Percentiles rank a stretch among this genome's conserved stretches.
Conservation (phyloP, 1,284 basidiomycete species). For the Mrakiaceae sp. region DNA sequence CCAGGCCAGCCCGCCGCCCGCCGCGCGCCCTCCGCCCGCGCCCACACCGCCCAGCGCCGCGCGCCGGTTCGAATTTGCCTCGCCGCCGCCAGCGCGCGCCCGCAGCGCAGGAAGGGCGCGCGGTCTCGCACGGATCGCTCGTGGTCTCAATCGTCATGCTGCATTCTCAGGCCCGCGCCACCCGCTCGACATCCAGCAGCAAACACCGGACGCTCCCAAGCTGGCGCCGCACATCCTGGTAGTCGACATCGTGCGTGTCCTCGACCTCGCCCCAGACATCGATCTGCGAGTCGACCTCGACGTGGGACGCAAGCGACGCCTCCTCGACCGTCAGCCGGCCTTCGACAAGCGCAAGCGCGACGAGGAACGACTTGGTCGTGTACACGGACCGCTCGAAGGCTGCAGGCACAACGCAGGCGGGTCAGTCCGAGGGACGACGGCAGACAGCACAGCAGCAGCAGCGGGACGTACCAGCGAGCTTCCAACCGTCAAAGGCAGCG, state of each 20-base stretch:
- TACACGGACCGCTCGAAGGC: constrained; percentile 88
- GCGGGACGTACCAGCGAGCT: constrained; percentile 62
- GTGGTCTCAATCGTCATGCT: no score
- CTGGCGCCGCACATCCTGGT: constrained; percentile 80
- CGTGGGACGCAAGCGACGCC: constrained; percentile 73
- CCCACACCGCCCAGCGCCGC: no score
- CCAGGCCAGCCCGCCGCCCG: no score
- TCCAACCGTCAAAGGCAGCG: constrained; percentile 59
- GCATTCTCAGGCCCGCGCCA: no score
- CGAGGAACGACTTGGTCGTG: constrained; percentile 81
- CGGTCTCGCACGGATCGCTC: no score
- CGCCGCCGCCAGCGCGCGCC: no score
- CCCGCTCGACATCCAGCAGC: constrained; percentile 32
- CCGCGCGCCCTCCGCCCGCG: no score
- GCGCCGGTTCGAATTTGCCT: no score
- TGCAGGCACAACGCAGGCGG: constrained; percentile 28
- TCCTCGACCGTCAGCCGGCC: constrained; percentile 66
- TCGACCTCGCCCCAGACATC: constrained; percentile 97
- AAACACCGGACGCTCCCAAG: constrained; percentile 65
- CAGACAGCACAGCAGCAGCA: not conserved
- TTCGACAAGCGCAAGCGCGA: constrained; percentile 72
- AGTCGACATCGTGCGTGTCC: constrained; percentile 95
- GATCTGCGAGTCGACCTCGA: constrained; percentile 92
- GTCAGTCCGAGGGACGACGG: not conserved
- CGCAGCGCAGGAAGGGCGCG: no score